These are phyloP conservation scores for Xylaria sp. DNA, from an alignment of 2,329 filamentous ascomycete species.

Conservation along the genomic window DNA sequence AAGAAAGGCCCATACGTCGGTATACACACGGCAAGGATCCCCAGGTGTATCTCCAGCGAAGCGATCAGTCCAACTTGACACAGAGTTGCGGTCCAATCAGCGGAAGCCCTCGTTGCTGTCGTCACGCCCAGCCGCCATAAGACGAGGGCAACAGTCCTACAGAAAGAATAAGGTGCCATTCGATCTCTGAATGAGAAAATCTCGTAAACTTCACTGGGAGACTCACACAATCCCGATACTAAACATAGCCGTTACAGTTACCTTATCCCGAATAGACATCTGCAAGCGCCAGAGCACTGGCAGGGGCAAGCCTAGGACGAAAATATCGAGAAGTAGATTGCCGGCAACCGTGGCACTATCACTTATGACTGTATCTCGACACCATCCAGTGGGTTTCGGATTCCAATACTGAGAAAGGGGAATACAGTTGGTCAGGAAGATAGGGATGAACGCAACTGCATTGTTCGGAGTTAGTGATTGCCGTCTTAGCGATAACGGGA, in stretches of 20 bases:
- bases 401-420: constrained; percentile 48
- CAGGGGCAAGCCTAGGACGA: constrained; percentile 54
- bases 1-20: constrained; percentile 56
- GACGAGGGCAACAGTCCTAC: constrained; percentile 52
- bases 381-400: constrained; percentile 49
- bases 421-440: constrained; percentile 48
- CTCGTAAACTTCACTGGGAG: background rate
- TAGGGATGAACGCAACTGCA: constrained; percentile 44
- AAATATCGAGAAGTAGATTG: constrained; percentile 47
- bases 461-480: constrained; percentile 7
- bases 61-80: constrained; percentile 51
- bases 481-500: background rate
- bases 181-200: background rate
- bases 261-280: constrained; percentile 52
- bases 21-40: constrained; percentile 55
- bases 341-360: constrained; percentile 42
- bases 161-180: background rate
- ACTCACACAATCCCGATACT: constrained; percentile 49
- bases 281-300: constrained; percentile 56
- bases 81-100: constrained; percentile 40
- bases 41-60: constrained; percentile 53
- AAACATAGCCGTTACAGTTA: constrained; percentile 48
- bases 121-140: constrained; percentile 50
- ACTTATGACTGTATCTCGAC: constrained; percentile 47
- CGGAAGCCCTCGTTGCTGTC: constrained; percentile 32